A percentile compares a stretch with the other conserved stretches of the same genome.
Conservation (phyloP, 257 asterid species). For the Misopates orontium region DNA sequence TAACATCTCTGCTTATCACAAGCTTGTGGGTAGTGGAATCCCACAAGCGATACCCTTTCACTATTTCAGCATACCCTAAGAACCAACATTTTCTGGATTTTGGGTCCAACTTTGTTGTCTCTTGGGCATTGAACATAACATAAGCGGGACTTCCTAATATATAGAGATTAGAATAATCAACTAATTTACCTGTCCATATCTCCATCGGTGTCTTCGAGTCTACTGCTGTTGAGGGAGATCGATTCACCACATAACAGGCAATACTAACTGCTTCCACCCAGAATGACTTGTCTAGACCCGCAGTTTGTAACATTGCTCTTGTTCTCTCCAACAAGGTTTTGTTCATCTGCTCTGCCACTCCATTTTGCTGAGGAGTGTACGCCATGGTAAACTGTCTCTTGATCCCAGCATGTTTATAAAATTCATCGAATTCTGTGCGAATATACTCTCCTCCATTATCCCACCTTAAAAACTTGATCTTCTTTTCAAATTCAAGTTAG, state of each 20-base stretch:
- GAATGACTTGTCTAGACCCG: too few relatives aligned
- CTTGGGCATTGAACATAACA: constrained; percentile 19
- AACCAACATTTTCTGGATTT: constrained; percentile 19
- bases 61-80: constrained; percentile 18
- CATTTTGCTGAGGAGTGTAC: constrained; percentile 28
- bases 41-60: constrained; percentile 17
- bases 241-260: too few relatives aligned
- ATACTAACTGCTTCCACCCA: too few relatives aligned
- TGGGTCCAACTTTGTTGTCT: constrained; percentile 20
- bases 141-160: too few relatives aligned
- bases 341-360: constrained; percentile 30
- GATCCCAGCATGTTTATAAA: constrained; percentile 7
- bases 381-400: too few relatives aligned
- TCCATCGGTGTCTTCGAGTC: constrained; percentile 25
- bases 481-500: too few relatives aligned
- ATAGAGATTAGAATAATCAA: too few relatives aligned
- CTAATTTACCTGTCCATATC: constrained; percentile 23
- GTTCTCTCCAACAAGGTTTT: constrained; percentile 14
- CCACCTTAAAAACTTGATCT: too few relatives aligned
- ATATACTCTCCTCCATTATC: too few relatives aligned
- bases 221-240: constrained; percentile 17
- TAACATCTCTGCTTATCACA: constrained; percentile 10
- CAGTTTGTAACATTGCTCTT: constrained; percentile 25
- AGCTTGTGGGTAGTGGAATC: constrained; percentile 23
- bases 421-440: background rate